Evolutionary conservation across 2,329 filamentous ascomycete genomes (phyloP).

Genomic region (Cadophora sp.): DNA sequence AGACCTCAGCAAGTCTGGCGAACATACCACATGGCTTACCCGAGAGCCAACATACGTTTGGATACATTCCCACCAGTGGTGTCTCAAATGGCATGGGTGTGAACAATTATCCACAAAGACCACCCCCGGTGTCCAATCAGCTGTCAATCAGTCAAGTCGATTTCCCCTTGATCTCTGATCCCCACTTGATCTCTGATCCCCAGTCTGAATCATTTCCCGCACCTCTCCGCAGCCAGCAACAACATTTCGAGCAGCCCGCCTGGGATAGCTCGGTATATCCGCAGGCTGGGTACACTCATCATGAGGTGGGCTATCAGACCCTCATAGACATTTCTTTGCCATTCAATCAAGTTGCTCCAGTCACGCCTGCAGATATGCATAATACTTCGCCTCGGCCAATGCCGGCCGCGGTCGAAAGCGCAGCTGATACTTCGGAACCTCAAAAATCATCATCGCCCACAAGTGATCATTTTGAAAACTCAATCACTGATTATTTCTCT

Average conservation of each 20-base stretch:
- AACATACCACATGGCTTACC: neutral
- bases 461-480: neutral
- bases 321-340: no score
- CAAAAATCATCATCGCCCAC: neutral
- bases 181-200: neutral
- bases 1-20: neutral
- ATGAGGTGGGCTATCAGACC: neutral
- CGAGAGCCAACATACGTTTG: conserved; percentile 4
- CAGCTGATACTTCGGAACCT: neutral
- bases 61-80: conserved; percentile 1
- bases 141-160: neutral
- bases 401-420: neutral
- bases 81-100: neutral
- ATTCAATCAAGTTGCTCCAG: neutral
- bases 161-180: neutral
- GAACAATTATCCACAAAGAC: neutral
- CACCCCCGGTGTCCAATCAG: neutral
- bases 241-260: neutral
- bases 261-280: neutral
- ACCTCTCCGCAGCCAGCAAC: neutral
- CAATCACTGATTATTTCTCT: neutral
- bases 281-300: neutral
- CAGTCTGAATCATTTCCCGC: neutral
- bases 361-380: neutral
- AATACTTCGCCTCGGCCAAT: neutral